Percentiles rank a stretch among this genome's conserved stretches.
phyloP scores from a whole-genome alignment of 345 rosid genomes.

The Salix brachista region DNA sequence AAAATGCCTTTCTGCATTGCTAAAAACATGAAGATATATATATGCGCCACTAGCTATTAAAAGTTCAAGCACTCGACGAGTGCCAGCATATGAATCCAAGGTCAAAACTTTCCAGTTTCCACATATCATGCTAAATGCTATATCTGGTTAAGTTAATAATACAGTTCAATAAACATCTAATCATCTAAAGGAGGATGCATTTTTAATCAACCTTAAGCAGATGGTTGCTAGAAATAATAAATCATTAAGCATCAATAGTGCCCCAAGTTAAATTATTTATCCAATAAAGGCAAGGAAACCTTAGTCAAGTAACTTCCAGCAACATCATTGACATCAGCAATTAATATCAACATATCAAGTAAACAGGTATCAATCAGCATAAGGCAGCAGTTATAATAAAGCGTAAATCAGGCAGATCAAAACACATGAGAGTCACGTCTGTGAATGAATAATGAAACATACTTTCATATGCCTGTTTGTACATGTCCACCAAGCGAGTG shows the following conservation, averaged over 20 bases:
- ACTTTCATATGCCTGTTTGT: constrained; percentile 93
- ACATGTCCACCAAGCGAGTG: constrained; percentile 87
- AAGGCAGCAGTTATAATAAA: background rate
- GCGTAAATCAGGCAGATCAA: background rate
- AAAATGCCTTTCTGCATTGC: background rate
- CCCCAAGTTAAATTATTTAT: background rate
- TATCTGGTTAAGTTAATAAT: background rate
- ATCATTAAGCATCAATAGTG: background rate
- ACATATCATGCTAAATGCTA: background rate
- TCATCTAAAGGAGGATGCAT: background rate
- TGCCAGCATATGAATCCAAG: background rate
- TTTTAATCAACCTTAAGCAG: background rate
- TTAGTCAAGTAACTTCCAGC: background rate
- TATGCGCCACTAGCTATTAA: background rate
- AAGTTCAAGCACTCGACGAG: background rate
- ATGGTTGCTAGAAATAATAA: background rate
- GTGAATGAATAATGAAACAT: constrained; percentile 17
- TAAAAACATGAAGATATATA: background rate
- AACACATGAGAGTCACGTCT: background rate
- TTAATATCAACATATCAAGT: background rate
- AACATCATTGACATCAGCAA: background rate
- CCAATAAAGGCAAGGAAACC: background rate
- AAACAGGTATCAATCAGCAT: background rate
- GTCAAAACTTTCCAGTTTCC: background rate
- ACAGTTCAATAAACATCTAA: background rate